phyloP scores from a whole-genome alignment of 169 alveolate species.

The Besnoitia besnoiti region DNA sequence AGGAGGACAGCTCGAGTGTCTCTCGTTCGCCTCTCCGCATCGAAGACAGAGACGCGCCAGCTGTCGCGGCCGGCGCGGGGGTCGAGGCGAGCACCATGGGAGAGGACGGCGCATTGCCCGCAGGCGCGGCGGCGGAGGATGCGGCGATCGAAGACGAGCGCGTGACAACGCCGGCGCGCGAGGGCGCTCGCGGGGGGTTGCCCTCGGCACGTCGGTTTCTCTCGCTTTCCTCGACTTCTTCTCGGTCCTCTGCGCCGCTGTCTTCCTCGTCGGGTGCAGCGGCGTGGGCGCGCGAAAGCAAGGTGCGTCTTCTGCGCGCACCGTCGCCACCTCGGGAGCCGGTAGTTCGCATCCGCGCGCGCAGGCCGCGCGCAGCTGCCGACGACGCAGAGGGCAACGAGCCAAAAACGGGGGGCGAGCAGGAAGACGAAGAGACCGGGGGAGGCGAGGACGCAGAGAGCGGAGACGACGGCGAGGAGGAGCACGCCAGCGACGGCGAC shows the following conservation, averaged over 20 bases:
- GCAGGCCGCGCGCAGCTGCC: neutral
- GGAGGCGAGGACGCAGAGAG: neutral
- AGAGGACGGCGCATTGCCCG: too few relatives aligned
- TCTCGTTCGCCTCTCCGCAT: too few relatives aligned
- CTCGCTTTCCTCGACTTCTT: neutral
- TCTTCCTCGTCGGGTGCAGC: neutral
- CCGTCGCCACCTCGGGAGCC: neutral
- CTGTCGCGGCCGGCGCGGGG: too few relatives aligned
- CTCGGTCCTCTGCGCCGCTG: neutral
- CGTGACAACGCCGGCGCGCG: neutral
- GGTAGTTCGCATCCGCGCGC: neutral
- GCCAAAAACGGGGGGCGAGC: neutral
- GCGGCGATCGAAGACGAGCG: neutral
- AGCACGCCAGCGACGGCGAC: neutral
- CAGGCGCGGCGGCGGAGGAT: neutral
- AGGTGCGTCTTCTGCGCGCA: too few relatives aligned
- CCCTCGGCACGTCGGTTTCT: neutral
- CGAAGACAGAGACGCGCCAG: too few relatives aligned
- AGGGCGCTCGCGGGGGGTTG: neutral
- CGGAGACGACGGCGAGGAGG: neutral
- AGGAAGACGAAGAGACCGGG: neutral
- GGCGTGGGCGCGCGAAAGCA: neutral
- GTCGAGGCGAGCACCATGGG: too few relatives aligned
- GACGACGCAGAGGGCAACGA: neutral
- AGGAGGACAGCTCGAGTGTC: too few relatives aligned